phyloP scores from a whole-genome alignment of 805 yeast species.

The Metschnikowia picachoensis region DNA sequence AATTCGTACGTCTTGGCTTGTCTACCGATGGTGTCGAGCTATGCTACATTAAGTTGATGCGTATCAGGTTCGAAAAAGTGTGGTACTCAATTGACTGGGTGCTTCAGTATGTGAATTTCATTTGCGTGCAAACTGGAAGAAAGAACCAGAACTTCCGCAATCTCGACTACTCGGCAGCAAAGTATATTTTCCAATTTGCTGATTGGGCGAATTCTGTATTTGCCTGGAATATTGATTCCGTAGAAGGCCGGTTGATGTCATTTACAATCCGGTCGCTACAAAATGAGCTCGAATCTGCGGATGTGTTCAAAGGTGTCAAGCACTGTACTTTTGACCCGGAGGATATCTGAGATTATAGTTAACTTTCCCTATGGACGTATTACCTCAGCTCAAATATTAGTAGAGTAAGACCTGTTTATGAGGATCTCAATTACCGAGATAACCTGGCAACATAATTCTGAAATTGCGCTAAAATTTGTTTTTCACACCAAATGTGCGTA shows the following conservation, averaged over 20 bases:
- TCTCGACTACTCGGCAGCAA: conserved; percentile 3
- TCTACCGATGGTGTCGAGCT: background rate
- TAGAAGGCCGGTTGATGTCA: conserved; percentile 1
- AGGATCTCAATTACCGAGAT: too few relatives aligned
- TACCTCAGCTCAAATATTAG: too few relatives aligned
- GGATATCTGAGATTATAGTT: background rate
- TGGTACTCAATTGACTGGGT: conserved; percentile 11
- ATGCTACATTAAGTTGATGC: conserved; percentile 6
- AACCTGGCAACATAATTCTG: too few relatives aligned
- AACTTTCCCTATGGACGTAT: too few relatives aligned
- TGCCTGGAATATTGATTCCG: conserved; percentile 5
- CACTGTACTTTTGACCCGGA: background rate
- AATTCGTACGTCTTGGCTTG: conserved; percentile 1
- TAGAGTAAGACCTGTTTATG: too few relatives aligned
- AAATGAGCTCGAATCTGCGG: conserved; percentile 6
- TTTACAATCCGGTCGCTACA: conserved; percentile 5
- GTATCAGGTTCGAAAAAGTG: conserved; percentile 7
- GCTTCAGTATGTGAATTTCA: conserved; percentile 6
- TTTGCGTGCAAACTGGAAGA: background rate
- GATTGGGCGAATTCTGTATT: conserved; percentile 6
- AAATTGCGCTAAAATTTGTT: too few relatives aligned
- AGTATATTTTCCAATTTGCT: conserved; percentile 3
- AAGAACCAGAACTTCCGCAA: background rate
- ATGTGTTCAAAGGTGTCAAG: conserved; percentile 1
- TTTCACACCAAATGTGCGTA: too few relatives aligned